Evolutionary conservation across 1,139 yeast species (phyloP).

Genomic region (Starmera stellimalicola): DNA sequence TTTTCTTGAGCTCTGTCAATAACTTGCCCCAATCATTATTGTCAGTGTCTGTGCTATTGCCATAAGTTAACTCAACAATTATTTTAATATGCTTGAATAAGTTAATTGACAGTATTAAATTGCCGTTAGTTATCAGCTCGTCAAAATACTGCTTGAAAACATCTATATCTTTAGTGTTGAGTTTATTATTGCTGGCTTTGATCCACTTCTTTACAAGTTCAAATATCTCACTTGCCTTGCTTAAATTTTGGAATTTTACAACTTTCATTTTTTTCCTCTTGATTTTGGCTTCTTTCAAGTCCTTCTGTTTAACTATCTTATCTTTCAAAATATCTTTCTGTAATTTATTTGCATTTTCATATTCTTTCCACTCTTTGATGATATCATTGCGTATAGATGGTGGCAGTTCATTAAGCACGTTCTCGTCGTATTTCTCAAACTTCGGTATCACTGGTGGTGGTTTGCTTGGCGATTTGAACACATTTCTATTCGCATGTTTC

Average conservation of each 20-base stretch:
- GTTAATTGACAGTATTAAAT: conserved; percentile 4
- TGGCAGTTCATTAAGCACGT: conserved; percentile 38
- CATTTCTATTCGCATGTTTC: not conserved
- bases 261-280: conserved; percentile 27
- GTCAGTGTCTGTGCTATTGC: too few species aligned
- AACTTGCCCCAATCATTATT: not conserved
- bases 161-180: conserved; percentile 46
- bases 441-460: conserved; percentile 12
- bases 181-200: conserved; percentile 32
- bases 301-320: conserved; percentile 8
- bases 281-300: conserved; percentile 14
- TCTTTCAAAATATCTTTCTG: conserved; percentile 21
- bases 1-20: not conserved
- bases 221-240: conserved; percentile 28
- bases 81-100: conserved; percentile 3
- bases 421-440: conserved; percentile 23
- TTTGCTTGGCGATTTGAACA: conserved; percentile 2
- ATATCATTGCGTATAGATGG: conserved; percentile 34
- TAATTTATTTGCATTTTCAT: conserved; percentile 27
- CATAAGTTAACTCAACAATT: not conserved
- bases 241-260: conserved; percentile 26
- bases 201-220: conserved; percentile 41
- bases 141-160: conserved; percentile 26
- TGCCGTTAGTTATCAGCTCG: conserved; percentile 1
- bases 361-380: conserved; percentile 28